These are phyloP conservation scores for Aspergillus ostianus DNA, from an alignment of 495 filamentous ascomycete genomes.

Conservation along the genomic window DNA sequence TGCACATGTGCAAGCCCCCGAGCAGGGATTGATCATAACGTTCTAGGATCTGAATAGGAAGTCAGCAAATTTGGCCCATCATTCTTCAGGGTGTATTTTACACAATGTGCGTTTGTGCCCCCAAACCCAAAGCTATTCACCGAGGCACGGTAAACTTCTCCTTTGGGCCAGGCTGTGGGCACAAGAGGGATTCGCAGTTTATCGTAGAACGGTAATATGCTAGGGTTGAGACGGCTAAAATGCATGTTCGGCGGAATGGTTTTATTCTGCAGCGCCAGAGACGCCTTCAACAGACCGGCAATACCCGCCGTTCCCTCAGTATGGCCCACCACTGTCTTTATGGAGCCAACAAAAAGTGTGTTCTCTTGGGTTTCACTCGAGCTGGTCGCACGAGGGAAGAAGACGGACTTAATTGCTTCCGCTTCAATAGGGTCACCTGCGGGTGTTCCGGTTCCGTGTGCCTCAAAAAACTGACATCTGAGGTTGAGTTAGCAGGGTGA, in stretches of 20 bases:
- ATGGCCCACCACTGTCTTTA: constrained; percentile 52
- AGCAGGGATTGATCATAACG: background rate
- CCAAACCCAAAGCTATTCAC: constrained; percentile 58
- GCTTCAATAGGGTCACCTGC: constrained; percentile 41
- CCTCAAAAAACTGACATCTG: constrained; percentile 18
- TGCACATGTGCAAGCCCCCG: background rate
- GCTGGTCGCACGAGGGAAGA: constrained; percentile 17
- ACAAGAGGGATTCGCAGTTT: constrained; percentile 35
- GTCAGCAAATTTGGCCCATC: background rate
- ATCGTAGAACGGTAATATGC: constrained; percentile 37
- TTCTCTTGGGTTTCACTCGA: constrained; percentile 2
- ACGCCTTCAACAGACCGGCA: constrained; percentile 56
- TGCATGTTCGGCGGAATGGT: constrained; percentile 54
- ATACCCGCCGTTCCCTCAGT: constrained; percentile 53
- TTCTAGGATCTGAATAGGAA: background rate
- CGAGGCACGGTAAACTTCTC: constrained; percentile 32
- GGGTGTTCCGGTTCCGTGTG: constrained; percentile 50
- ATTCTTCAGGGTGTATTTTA: background rate
- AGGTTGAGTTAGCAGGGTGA: background rate
- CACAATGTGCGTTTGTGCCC: constrained; percentile 57
- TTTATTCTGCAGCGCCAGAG: constrained; percentile 43
- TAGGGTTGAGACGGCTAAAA: constrained; percentile 47
- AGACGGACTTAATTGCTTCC: constrained; percentile 40
- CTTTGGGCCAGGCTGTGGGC: background rate
- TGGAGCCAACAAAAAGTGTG: constrained; percentile 36